phyloP scores from a whole-genome alignment of 176 grass and related monocot genomes.

The Aegilops tauschii region DNA sequence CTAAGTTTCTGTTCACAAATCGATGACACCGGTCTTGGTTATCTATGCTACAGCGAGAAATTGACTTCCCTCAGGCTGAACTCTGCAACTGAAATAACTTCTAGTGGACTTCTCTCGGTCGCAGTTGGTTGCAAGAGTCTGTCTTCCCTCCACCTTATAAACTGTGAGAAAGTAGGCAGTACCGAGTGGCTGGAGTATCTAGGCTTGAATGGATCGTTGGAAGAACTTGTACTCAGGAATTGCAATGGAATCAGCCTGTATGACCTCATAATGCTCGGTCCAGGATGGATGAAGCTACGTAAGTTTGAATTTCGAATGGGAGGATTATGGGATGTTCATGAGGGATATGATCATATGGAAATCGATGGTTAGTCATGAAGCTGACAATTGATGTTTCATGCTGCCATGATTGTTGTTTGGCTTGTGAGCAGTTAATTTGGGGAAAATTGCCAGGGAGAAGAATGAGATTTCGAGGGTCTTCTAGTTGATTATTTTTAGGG shows the following conservation, averaged over 20 bases:
- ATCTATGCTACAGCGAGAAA: not conserved
- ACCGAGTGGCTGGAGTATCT: constrained; percentile 1
- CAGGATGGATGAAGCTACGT: not conserved
- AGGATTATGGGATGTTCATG: not conserved
- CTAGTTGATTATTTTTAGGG: not conserved
- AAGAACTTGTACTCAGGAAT: constrained; percentile 1
- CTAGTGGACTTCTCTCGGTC: not conserved
- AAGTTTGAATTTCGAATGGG: not conserved
- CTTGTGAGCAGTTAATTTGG: constrained; percentile 61
- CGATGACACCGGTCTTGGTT: constrained; percentile 2
- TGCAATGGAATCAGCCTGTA: not conserved
- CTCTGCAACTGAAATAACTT: not conserved
- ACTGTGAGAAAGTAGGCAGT: not conserved
- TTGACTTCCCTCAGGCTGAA: constrained; percentile 6
- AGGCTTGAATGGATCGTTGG: constrained; percentile 10
- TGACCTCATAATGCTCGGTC: not conserved
- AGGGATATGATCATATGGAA: constrained; percentile 87
- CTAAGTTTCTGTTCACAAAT: not conserved
- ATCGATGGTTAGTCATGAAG: constrained; percentile 77
- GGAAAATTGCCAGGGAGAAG: constrained; percentile 80
- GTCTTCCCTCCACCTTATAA: constrained; percentile 5
- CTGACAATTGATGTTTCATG: constrained; percentile 20
- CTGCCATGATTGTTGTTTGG: constrained; percentile 14
- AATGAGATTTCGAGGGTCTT: constrained; percentile 81
- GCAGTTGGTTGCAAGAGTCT: constrained; percentile 10